Evolutionary conservation across 257 asterid species (phyloP).

Genomic region (Solanum rostratum): DNA sequence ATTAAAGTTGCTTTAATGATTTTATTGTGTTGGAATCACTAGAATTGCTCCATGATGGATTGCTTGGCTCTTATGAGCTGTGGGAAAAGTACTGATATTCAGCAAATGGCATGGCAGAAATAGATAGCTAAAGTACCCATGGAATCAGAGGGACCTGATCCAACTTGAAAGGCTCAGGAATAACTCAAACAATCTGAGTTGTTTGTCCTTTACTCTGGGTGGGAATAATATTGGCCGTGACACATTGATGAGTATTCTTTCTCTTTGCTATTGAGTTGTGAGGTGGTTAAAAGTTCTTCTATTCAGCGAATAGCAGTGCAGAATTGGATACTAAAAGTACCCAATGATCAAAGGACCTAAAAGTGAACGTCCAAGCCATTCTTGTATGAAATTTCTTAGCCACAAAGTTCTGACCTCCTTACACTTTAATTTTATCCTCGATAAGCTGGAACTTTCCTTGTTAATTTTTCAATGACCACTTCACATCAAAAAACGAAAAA

Average conservation of each 20-base stretch:
- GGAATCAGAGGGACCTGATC: background rate
- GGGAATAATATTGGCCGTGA: background rate
- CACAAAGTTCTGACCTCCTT: background rate
- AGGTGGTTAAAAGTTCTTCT: background rate
- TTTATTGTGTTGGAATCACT: background rate
- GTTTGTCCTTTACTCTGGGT: background rate
- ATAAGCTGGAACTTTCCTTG: constrained; percentile 6
- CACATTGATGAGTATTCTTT: background rate
- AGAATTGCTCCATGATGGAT: background rate
- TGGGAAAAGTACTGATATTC: background rate
- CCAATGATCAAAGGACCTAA: background rate
- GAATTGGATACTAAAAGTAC: constrained; percentile 2
- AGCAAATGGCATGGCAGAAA: constrained; percentile 3
- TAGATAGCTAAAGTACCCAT: background rate
- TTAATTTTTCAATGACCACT: background rate
- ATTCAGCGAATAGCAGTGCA: background rate
- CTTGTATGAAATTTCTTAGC: background rate
- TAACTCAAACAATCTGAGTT: background rate
- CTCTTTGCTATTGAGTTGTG: background rate
- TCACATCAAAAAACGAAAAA: constrained; percentile 1
- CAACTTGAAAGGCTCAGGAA: background rate
- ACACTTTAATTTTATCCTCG: background rate
- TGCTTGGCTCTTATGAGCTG: background rate
- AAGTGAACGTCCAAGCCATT: background rate
- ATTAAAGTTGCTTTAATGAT: background rate